Conservation (phyloP, 2,329 filamentous ascomycete species). For the Fusarium sacchari region DNA sequence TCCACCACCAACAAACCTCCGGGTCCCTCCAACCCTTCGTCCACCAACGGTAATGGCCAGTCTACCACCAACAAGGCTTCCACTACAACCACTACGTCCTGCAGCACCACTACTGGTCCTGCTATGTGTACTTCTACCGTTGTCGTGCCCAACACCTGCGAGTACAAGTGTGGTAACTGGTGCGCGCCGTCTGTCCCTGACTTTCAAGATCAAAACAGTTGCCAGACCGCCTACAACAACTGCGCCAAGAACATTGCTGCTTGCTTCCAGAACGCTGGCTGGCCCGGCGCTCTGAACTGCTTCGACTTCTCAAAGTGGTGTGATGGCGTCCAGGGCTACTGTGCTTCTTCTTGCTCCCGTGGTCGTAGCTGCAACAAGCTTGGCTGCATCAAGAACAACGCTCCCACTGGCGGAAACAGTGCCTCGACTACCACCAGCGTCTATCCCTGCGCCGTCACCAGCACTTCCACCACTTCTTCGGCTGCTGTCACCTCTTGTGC, state of each 20-base stretch:
- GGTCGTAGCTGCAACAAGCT: constrained; percentile 53
- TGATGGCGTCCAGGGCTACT: constrained; percentile 57
- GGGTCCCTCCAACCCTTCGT: constrained; percentile 3
- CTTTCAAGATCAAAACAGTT: constrained; percentile 56
- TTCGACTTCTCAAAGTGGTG: constrained; percentile 64
- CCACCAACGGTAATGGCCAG: constrained; percentile 30
- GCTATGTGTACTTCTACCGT: constrained; percentile 60
- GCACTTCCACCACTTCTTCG: constrained; percentile 45
- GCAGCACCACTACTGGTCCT: constrained; percentile 50
- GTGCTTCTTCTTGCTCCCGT: constrained; percentile 48
- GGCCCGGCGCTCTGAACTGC: constrained; percentile 60
- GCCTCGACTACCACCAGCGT: constrained; percentile 50
- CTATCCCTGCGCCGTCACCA: constrained; percentile 47
- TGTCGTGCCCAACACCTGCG: constrained; percentile 58
- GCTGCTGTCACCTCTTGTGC: constrained; percentile 51
- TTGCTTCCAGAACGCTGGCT: constrained; percentile 63
- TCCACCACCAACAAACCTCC: constrained; percentile 3
- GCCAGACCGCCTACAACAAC: constrained; percentile 54
- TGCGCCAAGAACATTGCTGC: constrained; percentile 59
- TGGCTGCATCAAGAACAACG: constrained; percentile 55
- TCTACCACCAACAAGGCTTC: constrained; percentile 23
- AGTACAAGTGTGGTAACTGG: constrained; percentile 66
- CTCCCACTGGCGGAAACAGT: constrained; percentile 50
- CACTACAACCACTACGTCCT: constrained; percentile 31
- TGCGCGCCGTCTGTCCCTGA: constrained; percentile 61